Conservation (phyloP, 345 rosid genomes). For the Corchorus capsularis region DNA sequence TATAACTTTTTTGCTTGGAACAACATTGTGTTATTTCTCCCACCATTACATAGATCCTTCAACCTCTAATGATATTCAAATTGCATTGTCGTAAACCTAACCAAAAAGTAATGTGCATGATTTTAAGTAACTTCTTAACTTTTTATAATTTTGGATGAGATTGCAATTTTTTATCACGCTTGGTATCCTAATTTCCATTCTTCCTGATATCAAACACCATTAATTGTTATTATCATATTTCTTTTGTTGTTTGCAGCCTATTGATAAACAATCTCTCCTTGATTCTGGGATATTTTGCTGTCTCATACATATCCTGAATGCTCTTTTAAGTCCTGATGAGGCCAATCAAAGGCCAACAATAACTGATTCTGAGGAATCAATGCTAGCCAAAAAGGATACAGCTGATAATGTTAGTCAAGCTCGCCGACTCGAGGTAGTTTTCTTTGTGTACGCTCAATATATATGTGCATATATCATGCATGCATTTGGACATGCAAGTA, state of each 20-base stretch:
- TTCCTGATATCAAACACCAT: constrained; percentile 11
- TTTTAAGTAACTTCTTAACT: background rate
- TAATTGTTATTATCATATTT: background rate
- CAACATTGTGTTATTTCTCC: background rate
- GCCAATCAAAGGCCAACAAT: constrained; percentile 34
- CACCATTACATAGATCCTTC: background rate
- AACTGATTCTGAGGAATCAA: constrained; percentile 36
- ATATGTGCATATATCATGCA: background rate
- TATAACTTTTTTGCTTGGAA: constrained; percentile 5
- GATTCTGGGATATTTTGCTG: constrained; percentile 99
- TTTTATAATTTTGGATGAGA: background rate
- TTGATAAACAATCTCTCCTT: constrained; percentile 93
- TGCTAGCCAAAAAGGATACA: constrained; percentile 43
- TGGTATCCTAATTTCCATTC: background rate
- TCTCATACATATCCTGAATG: constrained; percentile 80
- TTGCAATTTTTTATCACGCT: constrained; percentile 13
- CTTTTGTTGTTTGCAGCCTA: constrained; percentile 62
- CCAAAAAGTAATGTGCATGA: background rate
- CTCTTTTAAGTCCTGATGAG: constrained; percentile 68
- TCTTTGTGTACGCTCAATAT: constrained; percentile 3
- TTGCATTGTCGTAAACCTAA: background rate
- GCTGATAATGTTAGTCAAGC: constrained; percentile 42
- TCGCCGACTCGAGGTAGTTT: constrained; percentile 82
- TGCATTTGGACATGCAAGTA: too few relatives aligned
- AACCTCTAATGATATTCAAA: constrained; percentile 2